These are phyloP conservation scores for Inonotus hispidus DNA, from an alignment of 1,284 basidiomycete species.

Conservation along the genomic window DNA sequence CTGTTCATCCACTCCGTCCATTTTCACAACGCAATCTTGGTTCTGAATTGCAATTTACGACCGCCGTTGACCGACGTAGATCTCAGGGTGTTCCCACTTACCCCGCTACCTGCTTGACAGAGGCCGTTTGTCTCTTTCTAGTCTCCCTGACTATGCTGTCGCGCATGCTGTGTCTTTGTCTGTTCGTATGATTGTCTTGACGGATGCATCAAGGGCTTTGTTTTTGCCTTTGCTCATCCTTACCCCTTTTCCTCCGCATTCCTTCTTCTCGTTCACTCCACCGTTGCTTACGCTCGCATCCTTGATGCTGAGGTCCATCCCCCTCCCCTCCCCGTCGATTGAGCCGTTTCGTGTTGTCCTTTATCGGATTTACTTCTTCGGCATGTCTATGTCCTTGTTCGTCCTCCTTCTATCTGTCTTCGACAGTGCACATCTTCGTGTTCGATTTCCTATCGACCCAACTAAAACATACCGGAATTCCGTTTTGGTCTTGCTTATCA, in stretches of 20 bases:
- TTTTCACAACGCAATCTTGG: neutral
- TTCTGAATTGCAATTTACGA: neutral
- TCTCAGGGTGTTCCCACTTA: neutral
- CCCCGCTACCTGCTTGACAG: neutral
- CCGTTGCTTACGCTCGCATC: neutral
- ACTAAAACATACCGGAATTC: neutral
- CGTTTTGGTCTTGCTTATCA: too few species aligned
- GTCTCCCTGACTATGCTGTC: neutral
- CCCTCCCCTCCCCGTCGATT: too few species aligned
- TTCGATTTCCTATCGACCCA: neutral
- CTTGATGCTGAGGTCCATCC: too few species aligned
- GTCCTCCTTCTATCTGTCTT: neutral
- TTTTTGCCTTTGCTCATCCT: conserved; percentile 14
- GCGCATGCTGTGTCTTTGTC: neutral
- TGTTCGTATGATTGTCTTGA: neutral
- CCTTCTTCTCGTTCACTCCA: conserved; percentile 12
- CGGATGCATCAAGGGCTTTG: neutral
- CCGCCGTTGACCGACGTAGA: neutral
- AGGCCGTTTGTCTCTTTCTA: neutral
- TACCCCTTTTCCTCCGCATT: conserved; percentile 14
- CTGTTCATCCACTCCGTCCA: neutral
- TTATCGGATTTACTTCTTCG: too few species aligned
- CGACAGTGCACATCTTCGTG: too few species aligned
- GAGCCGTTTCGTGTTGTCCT: too few species aligned
- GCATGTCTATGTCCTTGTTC: conserved; percentile 6